phyloP scores from a whole-genome alignment of 2,329 filamentous ascomycete species.

The Alternaria viburni region DNA sequence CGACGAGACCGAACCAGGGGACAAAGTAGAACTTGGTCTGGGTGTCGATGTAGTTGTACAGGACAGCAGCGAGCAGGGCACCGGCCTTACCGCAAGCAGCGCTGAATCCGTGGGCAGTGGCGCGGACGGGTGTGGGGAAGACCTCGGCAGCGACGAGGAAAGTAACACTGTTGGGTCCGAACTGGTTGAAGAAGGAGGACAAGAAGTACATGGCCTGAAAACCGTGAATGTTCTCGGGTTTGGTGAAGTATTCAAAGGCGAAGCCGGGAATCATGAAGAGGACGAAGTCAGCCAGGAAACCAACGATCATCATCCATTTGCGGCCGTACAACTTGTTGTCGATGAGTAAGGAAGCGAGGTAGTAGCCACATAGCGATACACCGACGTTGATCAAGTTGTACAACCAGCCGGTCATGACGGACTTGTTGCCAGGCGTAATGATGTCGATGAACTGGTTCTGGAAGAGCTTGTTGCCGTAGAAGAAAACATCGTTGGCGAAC shows the following conservation, averaged over 20 bases:
- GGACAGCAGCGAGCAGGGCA: constrained; percentile 81
- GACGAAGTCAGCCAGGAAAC: constrained; percentile 91
- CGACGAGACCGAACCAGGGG: constrained; percentile 91
- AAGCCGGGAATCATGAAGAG: constrained; percentile 93
- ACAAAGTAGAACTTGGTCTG: constrained; percentile 89
- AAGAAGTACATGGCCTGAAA: constrained; percentile 99
- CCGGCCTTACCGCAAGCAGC: constrained; percentile 89
- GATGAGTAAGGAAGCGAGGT: constrained; percentile 84
- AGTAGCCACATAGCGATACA: constrained; percentile 87
- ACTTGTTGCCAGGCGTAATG: constrained; percentile 71
- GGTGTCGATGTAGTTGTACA: constrained; percentile 93
- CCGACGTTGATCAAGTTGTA: constrained; percentile 93
- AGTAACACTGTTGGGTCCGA: constrained; percentile 93
- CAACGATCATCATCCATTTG: constrained; percentile 94
- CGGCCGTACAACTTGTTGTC: constrained; percentile 97
- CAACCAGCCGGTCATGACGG: constrained; percentile 85
- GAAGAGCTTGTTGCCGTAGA: constrained; percentile 99
- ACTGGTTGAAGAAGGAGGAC: constrained; percentile 98
- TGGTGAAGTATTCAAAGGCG: constrained; percentile 83
- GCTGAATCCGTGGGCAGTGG: constrained; percentile 93
- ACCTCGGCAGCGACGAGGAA: constrained; percentile 96
- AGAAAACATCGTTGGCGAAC: constrained; percentile 98
- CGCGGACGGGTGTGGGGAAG: constrained; percentile 92
- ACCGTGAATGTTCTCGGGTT: constrained; percentile 72
- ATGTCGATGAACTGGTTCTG: constrained; percentile 88